Base-by-base conservation (phyloP, 1,284 basidiomycete genomes). In the Kwoniella shivajii region DNA sequence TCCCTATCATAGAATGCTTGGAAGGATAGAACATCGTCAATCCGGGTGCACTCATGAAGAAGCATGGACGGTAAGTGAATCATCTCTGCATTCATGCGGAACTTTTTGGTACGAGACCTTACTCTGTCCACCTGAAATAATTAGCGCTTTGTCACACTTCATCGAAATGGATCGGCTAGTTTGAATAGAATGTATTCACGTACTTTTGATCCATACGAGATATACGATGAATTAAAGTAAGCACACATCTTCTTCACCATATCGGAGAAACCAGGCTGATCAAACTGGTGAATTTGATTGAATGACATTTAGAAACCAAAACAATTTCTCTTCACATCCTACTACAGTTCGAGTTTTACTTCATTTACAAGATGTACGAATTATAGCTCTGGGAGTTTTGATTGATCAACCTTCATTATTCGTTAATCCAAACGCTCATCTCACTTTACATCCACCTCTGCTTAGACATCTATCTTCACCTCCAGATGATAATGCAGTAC, bases 131-230 rank as follows among this genome's bases (percentile, higher is more conserved):
- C 20, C n/a, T 16, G n/a, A n/a, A n/a, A n/a, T n/a, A n/a, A n/a
- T n/a, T 53, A 76, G 74, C 66, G 71, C n/a, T 78, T 75, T 51
- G 50, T 78, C 13, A 73, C 73, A 1, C 50, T 78, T 2, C 67
- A 75, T 43, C 64, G 73, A 1, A 75, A 76, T 56, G 74, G 75
- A 1, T 67, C 68, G 3, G 72, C 65, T 0, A 65, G 65, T 29
- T 61, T 78, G 31, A 76, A 76, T 53, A 58, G 75, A 7, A 72
- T 75, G 31, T 75, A 75, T 56, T 73, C 73, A 0, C 63, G 74
- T 6, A 63, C 62, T 1, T 76, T 78, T 49, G 71, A 76, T 38
- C 76, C 76, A 27, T 65, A 70, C 48, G 65, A 70, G 20, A 76
- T 76, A 22, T 75, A 69, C 52, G 64, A 68, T 30, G 74, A 75